A percentile compares a stretch with the other conserved stretches of the same genome.
Conservation (phyloP, 306 rosid species). For the Quercus parvula region DNA sequence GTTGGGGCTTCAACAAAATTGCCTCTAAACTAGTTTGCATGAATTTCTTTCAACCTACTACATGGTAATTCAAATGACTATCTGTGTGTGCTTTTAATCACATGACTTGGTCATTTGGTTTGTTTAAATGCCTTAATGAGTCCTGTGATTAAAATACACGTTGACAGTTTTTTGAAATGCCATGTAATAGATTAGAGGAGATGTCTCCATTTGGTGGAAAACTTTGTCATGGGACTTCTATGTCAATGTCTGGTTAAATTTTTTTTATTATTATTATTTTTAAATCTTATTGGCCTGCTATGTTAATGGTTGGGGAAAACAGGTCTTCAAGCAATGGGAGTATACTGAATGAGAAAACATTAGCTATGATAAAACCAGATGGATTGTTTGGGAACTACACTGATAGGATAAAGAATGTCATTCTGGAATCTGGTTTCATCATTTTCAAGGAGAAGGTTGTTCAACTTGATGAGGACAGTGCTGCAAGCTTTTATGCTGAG, state of each 20-base stretch:
- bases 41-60: no score
- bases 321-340: slow-evolving; percentile 45
- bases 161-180: no score
- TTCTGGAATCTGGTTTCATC: slow-evolving; percentile 54
- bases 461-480: slow-evolving; percentile 60
- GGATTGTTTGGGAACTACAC: slow-evolving; percentile 67
- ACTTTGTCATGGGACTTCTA: background rate
- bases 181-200: no score
- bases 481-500: slow-evolving; percentile 60
- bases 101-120: no score
- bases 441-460: slow-evolving; percentile 47
- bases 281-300: background rate
- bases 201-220: no score
- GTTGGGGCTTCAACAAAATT: background rate
- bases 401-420: slow-evolving; percentile 50
- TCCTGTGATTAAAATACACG: no score
- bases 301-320: slow-evolving; percentile 5
- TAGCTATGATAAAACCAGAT: slow-evolving; percentile 83
- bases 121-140: no score
- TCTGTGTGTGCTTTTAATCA: no score
- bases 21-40: no score
- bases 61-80: no score
- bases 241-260: no score
- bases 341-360: slow-evolving; percentile 45
- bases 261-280: background rate